phyloP scores from a whole-genome alignment of 306 rosid genomes.

The Prunus davidiana region DNA sequence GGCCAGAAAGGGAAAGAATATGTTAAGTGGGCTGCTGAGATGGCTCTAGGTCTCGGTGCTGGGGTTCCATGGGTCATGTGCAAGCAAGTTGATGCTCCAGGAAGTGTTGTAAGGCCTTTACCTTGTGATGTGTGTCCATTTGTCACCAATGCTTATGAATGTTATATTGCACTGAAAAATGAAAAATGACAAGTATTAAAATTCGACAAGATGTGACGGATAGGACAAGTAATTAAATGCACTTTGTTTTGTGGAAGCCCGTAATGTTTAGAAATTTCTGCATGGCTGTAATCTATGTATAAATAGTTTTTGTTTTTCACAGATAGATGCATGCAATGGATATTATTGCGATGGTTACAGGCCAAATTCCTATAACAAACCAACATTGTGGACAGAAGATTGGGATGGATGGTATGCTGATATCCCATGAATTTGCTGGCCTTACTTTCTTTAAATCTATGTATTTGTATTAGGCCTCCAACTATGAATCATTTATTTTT shows the following conservation, averaged over 20 bases:
- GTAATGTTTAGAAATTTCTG: background rate
- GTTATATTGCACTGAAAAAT: background rate
- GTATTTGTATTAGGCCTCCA: background rate
- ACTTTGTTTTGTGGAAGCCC: background rate
- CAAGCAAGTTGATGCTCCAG: conserved; percentile 91
- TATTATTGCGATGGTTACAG: conserved; percentile 93
- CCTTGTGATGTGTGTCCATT: background rate
- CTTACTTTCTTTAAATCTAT: background rate
- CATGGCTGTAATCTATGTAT: conserved; percentile 7
- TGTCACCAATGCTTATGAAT: conserved; percentile 2
- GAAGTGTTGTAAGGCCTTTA: conserved; percentile 53
- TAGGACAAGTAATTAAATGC: conserved; percentile 8
- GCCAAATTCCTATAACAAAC: conserved; percentile 74
- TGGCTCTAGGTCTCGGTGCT: conserved; percentile 91
- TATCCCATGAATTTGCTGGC: background rate
- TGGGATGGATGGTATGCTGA: conserved; percentile 95
- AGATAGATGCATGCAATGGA: conserved; percentile 93
- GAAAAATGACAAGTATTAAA: conserved; percentile 2
- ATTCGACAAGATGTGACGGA: conserved; percentile 7
- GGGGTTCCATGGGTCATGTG: conserved; percentile 99
- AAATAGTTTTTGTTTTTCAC: conserved; percentile 24
- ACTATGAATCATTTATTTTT: too few species aligned
- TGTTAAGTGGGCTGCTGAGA: conserved; percentile 83
- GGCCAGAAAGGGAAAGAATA: conserved; percentile 84
- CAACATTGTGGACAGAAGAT: conserved; percentile 81